Conservation (phyloP, 169 alveolate genomes). For the Babesia bigemina region DNA sequence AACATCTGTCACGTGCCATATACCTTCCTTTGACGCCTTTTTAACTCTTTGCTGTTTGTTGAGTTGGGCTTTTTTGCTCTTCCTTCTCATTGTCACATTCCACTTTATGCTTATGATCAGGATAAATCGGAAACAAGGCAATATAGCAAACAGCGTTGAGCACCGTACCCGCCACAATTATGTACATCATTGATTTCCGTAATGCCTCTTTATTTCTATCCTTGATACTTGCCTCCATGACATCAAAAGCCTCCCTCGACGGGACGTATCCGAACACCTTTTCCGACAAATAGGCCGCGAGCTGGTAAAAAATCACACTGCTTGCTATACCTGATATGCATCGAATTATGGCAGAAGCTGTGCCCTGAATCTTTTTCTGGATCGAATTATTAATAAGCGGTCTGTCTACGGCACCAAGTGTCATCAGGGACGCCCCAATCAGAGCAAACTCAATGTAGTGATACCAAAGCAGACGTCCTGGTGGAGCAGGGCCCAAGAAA, state of each 20-base stretch:
- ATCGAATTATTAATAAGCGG: slow-evolving; percentile 82
- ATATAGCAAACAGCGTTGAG: slow-evolving; percentile 14
- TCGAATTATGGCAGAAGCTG: slow-evolving; percentile 4
- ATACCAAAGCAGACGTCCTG: slow-evolving; percentile 53
- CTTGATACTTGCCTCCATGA: not conserved
- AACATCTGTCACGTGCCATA: no score
- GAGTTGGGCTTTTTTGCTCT: no score
- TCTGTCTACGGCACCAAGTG: slow-evolving; percentile 88
- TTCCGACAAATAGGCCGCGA: slow-evolving; percentile 10
- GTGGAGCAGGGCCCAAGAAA: slow-evolving; percentile 67
- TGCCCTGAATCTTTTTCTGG: not conserved
- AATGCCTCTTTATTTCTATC: slow-evolving; percentile 1
- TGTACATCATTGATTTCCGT: slow-evolving; percentile 22
- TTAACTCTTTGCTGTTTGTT: no score
- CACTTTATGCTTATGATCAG: slow-evolving; percentile 10
- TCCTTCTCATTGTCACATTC: no score
- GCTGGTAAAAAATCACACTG: slow-evolving; percentile 3
- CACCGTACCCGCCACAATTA: slow-evolving; percentile 3
- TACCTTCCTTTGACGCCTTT: no score
- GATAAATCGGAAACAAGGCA: slow-evolving; percentile 17
- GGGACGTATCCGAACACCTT: slow-evolving; percentile 15
- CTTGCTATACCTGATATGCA: slow-evolving; percentile 14
- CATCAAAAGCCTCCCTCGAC: not conserved
- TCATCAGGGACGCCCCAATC: slow-evolving; percentile 85
- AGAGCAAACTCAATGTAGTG: slow-evolving; percentile 72